Conservation (phyloP, 75 land plant species). For the Cupressus sempervirens region DNA sequence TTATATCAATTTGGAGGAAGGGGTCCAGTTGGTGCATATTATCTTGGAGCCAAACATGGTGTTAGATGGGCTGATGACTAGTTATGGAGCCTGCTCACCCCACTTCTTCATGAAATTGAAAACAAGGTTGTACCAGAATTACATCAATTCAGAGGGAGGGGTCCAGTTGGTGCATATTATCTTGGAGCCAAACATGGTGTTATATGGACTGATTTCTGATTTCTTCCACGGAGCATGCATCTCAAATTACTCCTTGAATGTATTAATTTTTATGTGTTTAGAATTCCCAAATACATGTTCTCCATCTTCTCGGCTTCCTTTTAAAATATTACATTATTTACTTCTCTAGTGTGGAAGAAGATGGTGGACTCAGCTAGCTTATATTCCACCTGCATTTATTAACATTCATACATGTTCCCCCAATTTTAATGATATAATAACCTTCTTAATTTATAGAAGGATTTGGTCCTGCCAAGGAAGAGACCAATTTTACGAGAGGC, state of each 20-base stretch:
- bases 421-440: too few relatives aligned
- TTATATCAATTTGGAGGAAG: slow-evolving; percentile 69
- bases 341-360: too few relatives aligned
- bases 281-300: background rate
- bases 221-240: background rate
- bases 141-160: slow-evolving; percentile 55
- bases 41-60: slow-evolving; percentile 76
- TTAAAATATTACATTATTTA: too few relatives aligned
- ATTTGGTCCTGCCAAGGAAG: too few relatives aligned
- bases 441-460: too few relatives aligned
- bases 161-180: slow-evolving; percentile 80
- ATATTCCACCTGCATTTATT: too few relatives aligned
- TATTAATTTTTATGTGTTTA: too few relatives aligned
- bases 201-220: slow-evolving; percentile 51
- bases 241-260: too few relatives aligned
- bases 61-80: slow-evolving; percentile 74
- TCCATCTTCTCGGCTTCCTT: background rate
- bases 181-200: slow-evolving; percentile 79
- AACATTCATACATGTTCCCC: too few relatives aligned
- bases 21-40: slow-evolving; percentile 81
- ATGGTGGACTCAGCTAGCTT: too few relatives aligned
- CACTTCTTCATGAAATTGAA: slow-evolving; percentile 68
- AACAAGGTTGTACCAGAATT: slow-evolving; percentile 61
- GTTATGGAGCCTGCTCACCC: slow-evolving; percentile 38
- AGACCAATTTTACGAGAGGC: too few relatives aligned